Evolutionary conservation across 768 basidiomycete species (phyloP).

Genomic region (Leccinum longicurvipes): DNA sequence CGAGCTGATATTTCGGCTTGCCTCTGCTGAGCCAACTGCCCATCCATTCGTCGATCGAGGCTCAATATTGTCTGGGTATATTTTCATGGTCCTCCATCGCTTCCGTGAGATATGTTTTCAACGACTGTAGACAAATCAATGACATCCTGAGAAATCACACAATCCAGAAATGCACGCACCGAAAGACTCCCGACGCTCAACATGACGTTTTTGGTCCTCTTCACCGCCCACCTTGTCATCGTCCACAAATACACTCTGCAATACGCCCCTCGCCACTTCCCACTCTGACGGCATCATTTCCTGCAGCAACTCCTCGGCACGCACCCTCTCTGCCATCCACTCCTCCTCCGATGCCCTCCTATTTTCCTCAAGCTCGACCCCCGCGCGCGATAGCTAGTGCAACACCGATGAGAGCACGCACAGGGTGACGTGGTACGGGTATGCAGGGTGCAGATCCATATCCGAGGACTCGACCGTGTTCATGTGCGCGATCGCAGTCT

Average conservation of each 20-base stretch:
- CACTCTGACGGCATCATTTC: constrained; percentile 60
- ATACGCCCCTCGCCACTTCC: constrained; percentile 63
- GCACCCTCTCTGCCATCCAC: constrained; percentile 47
- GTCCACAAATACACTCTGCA: constrained; percentile 60
- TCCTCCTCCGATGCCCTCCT: constrained; percentile 55
- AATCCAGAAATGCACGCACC: too few relatives aligned
- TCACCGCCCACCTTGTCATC: too few relatives aligned
- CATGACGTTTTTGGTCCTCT: constrained; percentile 45
- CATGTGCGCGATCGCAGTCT: too few relatives aligned
- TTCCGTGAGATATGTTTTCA: constrained; percentile 44
- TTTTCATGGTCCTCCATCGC: constrained; percentile 45
- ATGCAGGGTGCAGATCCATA: constrained; percentile 39
- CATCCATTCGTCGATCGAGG: too few relatives aligned
- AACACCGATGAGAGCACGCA: constrained; percentile 69
- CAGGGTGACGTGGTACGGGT: constrained; percentile 66
- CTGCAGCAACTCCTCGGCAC: constrained; percentile 53
- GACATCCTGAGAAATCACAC: too few relatives aligned
- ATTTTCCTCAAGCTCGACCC: too few relatives aligned
- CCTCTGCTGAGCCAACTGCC: constrained; percentile 69
- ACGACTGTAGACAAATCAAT: constrained; percentile 34
- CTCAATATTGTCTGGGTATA: too few relatives aligned
- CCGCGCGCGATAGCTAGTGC: constrained; percentile 52
- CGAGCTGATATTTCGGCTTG: constrained; percentile 30
- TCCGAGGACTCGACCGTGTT: constrained; percentile 44
- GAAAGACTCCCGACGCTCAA: constrained; percentile 57